Percentiles rank a stretch among this genome's conserved stretches.
Conservation (phyloP, 352 stramenopile genomes). For the Nothophytophthora sp. region DNA sequence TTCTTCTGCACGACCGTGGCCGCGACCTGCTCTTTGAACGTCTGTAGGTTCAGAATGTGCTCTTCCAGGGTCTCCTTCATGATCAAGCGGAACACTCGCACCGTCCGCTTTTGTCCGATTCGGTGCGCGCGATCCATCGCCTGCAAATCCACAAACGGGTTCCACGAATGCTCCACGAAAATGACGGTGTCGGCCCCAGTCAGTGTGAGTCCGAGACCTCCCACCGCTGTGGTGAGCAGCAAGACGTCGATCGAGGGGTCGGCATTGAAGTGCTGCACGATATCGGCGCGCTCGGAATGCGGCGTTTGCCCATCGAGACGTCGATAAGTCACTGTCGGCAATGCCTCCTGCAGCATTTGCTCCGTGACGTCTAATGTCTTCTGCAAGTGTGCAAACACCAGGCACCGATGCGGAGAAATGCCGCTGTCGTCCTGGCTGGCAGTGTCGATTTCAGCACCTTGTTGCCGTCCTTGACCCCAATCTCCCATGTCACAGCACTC, state of each 20-base stretch:
- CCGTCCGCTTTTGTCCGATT: conserved; percentile 68
- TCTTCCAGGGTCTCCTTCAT: conserved; percentile 76
- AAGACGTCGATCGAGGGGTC: conserved; percentile 94
- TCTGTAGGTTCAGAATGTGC: conserved; percentile 79
- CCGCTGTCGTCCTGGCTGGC: conserved; percentile 16
- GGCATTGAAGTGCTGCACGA: conserved; percentile 93
- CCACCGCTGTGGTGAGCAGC: conserved; percentile 95
- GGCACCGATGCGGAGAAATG: conserved; percentile 82
- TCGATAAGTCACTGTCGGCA: conserved; percentile 80
- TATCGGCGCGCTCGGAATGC: conserved; percentile 53
- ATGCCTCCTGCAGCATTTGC: conserved; percentile 74
- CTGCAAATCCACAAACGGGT: conserved; percentile 96
- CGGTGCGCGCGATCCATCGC: conserved; percentile 89
- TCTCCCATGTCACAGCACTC: conserved; percentile 58
- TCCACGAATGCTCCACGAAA: conserved; percentile 98
- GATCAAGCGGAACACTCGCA: conserved; percentile 82
- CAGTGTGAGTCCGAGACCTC: conserved; percentile 96
- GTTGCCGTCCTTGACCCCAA: conserved; percentile 15
- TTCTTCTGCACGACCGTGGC: conserved; percentile 58
- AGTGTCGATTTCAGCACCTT: background rate
- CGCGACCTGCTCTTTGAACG: conserved; percentile 78
- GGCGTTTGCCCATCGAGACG: conserved; percentile 93
- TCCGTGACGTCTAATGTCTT: conserved; percentile 95
- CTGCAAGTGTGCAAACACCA: conserved; percentile 96
- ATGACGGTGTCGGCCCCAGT: conserved; percentile 97